Percentiles rank a stretch among this genome's conserved stretches.
These are phyloP conservation scores for Amanita inopinata DNA, from an alignment of 768 basidiomycete genomes.

Conservation along the genomic window DNA sequence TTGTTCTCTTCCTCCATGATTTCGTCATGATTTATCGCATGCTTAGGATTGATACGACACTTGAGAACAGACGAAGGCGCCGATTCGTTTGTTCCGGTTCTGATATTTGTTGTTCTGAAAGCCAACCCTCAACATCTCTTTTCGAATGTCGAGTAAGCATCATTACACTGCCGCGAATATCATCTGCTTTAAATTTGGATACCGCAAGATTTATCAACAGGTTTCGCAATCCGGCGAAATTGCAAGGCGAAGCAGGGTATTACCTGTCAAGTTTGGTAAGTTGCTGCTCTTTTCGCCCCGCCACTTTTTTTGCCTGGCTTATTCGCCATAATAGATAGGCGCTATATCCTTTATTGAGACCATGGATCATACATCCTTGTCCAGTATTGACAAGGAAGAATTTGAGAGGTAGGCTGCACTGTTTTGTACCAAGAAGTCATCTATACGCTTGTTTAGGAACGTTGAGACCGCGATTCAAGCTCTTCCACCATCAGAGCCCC, in stretches of 20 bases:
- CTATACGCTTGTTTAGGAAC: constrained; percentile 24
- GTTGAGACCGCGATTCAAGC: constrained; percentile 43
- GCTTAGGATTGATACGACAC: constrained; percentile 80
- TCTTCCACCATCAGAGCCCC: constrained; percentile 35
- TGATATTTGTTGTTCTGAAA: constrained; percentile 89
- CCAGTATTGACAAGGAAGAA: constrained; percentile 88
- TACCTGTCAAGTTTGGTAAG: constrained; percentile 91
- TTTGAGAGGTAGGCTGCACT: constrained; percentile 59
- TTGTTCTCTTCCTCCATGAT: constrained; percentile 5
- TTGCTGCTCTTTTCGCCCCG: neutral
- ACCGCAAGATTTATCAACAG: constrained; percentile 80
- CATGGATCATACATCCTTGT: constrained; percentile 91
- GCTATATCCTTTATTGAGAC: constrained; percentile 97
- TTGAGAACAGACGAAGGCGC: constrained; percentile 78
- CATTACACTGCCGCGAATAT: neutral
- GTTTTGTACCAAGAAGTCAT: neutral
- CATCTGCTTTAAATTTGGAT: neutral
- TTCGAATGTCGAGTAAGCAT: constrained; percentile 86
- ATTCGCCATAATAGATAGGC: constrained; percentile 55
- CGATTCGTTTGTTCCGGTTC: constrained; percentile 88
- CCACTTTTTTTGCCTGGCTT: neutral
- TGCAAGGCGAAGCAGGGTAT: constrained; percentile 94
- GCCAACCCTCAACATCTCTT: constrained; percentile 91
- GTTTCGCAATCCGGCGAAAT: constrained; percentile 80
- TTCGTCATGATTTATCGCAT: constrained; percentile 6